These are phyloP conservation scores for Posidonia australis DNA, from an alignment of 106 monocot species.

Conservation along the genomic window DNA sequence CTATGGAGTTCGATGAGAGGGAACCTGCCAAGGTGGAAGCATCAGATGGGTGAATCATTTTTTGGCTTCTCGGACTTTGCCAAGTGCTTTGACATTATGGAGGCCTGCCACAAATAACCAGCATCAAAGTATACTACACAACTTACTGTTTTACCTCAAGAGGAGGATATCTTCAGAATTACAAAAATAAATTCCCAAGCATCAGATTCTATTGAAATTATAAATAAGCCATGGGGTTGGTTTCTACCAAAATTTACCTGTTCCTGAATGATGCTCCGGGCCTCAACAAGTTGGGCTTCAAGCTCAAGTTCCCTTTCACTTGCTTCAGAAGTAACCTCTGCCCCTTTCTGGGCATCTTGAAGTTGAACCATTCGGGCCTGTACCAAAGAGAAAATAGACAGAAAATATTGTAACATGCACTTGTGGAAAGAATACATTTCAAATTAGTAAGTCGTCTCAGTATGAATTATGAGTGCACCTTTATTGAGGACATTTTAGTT, in stretches of 20 bases:
- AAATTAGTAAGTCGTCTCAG: neutral
- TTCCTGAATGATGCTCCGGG: constrained; percentile 98
- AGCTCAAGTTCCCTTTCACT: constrained; percentile 96
- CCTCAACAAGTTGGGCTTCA: constrained; percentile 99
- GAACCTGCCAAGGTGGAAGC: neutral
- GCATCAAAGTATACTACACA: neutral
- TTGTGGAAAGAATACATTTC: neutral
- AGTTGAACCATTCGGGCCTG: constrained; percentile 82
- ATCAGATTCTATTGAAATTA: neutral
- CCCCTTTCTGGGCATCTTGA: constrained; percentile 96
- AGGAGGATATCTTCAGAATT: neutral
- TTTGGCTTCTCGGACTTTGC: constrained; percentile 70
- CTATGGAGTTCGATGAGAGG: neutral
- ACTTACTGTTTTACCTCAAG: too few relatives aligned
- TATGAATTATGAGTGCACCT: constrained; percentile 31
- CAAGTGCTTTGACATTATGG: constrained; percentile 82
- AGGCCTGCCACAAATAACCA: constrained; percentile 40
- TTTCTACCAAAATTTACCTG: constrained; percentile 36
- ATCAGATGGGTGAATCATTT: constrained; percentile 16
- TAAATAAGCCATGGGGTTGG: neutral
- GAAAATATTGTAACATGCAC: neutral
- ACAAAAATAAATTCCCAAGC: neutral
- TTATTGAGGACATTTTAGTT: constrained; percentile 97
- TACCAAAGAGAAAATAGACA: neutral
- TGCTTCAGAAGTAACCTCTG: constrained; percentile 87